Conservation (phyloP, 306 rosid genomes). For the Acacia crassicarpa region DNA sequence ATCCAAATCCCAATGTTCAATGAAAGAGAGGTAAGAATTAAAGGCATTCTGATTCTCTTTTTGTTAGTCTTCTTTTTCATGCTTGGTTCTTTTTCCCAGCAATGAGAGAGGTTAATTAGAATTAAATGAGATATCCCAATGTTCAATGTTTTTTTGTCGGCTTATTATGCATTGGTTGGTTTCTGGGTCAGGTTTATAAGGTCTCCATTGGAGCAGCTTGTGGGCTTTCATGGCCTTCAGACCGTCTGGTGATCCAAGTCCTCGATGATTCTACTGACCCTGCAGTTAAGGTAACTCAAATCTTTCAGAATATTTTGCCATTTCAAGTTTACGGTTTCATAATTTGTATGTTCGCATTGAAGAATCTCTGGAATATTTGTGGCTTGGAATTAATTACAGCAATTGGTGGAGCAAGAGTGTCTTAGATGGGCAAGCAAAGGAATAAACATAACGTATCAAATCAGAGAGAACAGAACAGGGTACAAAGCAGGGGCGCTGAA, state of each 20-base stretch:
- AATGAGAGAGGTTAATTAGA: neutral
- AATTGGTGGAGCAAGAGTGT: slow-evolving; percentile 95
- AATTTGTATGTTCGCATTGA: neutral
- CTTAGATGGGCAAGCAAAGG: slow-evolving; percentile 98
- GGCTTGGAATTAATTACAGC: slow-evolving; percentile 40
- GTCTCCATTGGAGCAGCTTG: slow-evolving; percentile 99
- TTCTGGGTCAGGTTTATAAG: slow-evolving; percentile 74
- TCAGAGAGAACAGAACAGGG: slow-evolving; percentile 77
- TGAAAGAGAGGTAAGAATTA: slow-evolving; percentile 72
- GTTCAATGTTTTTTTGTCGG: neutral
- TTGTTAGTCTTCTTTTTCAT: neutral
- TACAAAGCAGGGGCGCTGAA: slow-evolving; percentile 97
- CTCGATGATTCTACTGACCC: slow-evolving; percentile 98
- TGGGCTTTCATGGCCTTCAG: slow-evolving; percentile 94
- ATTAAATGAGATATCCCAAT: slow-evolving; percentile 12
- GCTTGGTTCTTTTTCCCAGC: neutral
- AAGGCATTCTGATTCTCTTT: slow-evolving; percentile 4
- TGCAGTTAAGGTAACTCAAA: slow-evolving; percentile 59
- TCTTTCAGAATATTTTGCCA: neutral
- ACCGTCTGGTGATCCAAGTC: slow-evolving; percentile 96
- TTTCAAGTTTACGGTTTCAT: neutral
- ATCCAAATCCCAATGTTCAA: slow-evolving; percentile 99
- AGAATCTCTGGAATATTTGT: slow-evolving; percentile 2
- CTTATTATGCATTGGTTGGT: neutral
- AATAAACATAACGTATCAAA: slow-evolving; percentile 78